Conservation (phyloP, 441 rosid species). For the Syzygium syzygioides region DNA sequence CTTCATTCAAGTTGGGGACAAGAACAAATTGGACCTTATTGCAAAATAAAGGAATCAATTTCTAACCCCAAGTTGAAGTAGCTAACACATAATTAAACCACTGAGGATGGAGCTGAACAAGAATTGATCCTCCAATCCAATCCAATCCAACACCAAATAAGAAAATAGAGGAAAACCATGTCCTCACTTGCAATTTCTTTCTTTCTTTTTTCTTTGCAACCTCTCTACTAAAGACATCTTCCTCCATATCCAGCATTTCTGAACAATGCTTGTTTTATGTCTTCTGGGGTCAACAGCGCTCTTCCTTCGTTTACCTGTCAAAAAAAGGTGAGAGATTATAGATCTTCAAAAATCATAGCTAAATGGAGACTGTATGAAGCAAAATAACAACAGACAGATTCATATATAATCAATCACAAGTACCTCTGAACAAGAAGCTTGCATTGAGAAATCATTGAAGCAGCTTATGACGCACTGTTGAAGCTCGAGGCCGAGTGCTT, state of each 20-base stretch:
- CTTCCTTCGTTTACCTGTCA: constrained; percentile 47
- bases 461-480: constrained; percentile 92
- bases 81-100: not conserved
- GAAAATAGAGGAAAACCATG: constrained; percentile 16
- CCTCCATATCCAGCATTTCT: constrained; percentile 94
- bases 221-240: constrained; percentile 43
- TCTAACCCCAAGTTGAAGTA: not conserved
- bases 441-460: constrained; percentile 88
- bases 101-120: constrained; percentile 11
- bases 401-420: not conserved
- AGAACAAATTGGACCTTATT: constrained; percentile 10
- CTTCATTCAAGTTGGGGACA: constrained; percentile 4
- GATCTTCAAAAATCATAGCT: not conserved
- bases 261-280: constrained; percentile 80
- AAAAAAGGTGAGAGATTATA: not conserved
- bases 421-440: constrained; percentile 94
- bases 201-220: constrained; percentile 4
- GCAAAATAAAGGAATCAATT: constrained; percentile 1
- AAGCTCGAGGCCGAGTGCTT: constrained; percentile 82
- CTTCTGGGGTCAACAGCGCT: constrained; percentile 48
- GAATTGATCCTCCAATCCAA: not conserved
- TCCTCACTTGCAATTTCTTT: not conserved
- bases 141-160: not conserved
- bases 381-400: not conserved
- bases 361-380: not conserved